These are phyloP conservation scores for Metschnikowia similis DNA, from an alignment of 805 yeast genomes.

Conservation along the genomic window DNA sequence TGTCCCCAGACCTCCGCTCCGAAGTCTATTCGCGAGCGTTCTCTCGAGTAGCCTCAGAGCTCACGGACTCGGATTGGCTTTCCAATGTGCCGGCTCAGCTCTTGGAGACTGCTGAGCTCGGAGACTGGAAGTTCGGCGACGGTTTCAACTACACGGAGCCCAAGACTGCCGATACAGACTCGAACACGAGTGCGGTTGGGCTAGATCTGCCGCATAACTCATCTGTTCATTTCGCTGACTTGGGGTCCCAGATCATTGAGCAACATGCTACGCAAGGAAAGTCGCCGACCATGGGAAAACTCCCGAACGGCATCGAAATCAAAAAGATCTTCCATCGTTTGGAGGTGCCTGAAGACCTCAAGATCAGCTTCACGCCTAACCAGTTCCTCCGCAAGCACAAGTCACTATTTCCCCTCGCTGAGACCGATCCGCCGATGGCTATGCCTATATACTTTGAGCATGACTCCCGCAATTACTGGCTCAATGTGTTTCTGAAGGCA, in stretches of 20 bases:
- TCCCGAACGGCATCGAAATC: neutral
- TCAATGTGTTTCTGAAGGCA: conserved; percentile 25
- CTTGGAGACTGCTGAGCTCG: neutral
- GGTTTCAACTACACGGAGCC: neutral
- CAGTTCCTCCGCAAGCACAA: conserved; percentile 4
- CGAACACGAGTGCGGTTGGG: neutral
- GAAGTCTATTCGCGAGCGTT: neutral
- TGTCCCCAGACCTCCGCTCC: neutral
- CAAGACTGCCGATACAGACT: neutral
- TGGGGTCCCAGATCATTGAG: neutral
- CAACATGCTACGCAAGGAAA: too few relatives aligned
- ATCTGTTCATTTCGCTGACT: neutral
- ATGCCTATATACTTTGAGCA: conserved; percentile 26
- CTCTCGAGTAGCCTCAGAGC: neutral
- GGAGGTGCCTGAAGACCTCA: neutral
- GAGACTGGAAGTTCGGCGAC: neutral
- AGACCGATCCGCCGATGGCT: neutral
- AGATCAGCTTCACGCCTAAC: neutral
- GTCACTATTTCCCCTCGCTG: neutral
- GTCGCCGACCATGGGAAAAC: neutral
- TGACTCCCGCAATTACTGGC: conserved; percentile 27
- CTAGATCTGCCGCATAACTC: neutral
- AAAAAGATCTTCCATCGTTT: neutral
- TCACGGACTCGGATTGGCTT: neutral
- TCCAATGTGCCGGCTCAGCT: neutral